Percentiles rank a stretch among this genome's conserved stretches.
phyloP scores from a whole-genome alignment of 192 early-diverging fungal species.

The Backusella tuberculispora region DNA sequence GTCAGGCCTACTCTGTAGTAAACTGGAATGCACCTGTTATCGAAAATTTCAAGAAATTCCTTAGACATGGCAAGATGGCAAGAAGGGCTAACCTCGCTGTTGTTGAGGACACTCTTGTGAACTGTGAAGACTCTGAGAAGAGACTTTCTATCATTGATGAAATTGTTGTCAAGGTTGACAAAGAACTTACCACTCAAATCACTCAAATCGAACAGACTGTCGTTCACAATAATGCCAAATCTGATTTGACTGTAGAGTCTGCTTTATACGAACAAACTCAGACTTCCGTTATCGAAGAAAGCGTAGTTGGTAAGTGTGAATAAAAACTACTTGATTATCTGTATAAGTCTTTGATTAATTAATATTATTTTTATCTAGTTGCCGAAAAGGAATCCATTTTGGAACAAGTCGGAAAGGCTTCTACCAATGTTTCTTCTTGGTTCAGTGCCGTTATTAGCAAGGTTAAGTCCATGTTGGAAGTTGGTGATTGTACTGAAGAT shows the following conservation, averaged over 20 bases:
- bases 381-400: background rate
- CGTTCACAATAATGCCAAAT: background rate
- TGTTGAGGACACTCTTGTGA: background rate
- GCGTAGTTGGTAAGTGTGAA: background rate
- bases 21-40: background rate
- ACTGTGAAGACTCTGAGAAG: constrained; percentile 7
- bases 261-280: too few relatives aligned
- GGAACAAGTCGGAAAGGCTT: background rate
- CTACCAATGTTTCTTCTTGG: background rate
- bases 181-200: background rate
- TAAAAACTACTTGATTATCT: background rate
- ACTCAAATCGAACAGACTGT: background rate
- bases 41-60: constrained; percentile 5
- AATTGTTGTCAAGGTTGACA: background rate
- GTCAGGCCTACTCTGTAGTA: background rate
- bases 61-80: too few relatives aligned
- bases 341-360: too few relatives aligned
- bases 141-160: background rate
- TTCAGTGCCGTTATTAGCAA: background rate
- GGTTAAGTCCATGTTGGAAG: background rate
- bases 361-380: background rate
- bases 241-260: background rate
- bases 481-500: constrained; percentile 16
- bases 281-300: too few relatives aligned
- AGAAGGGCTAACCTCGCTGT: background rate